Evolutionary conservation across 2,329 filamentous ascomycete genomes (phyloP).

Genomic region (Apiospora kogelbergensis): DNA sequence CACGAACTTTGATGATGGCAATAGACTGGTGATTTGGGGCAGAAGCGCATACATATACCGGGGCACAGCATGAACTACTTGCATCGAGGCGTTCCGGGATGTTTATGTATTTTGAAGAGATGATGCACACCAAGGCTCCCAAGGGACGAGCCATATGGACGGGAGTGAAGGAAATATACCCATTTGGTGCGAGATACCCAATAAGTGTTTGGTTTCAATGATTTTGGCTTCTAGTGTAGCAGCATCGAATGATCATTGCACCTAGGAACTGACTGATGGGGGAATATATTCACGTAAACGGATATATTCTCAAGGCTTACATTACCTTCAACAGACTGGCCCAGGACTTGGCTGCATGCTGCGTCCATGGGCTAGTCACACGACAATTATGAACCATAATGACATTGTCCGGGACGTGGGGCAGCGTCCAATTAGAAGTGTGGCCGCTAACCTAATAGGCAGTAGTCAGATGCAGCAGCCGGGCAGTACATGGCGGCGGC

Average conservation of each 20-base stretch:
- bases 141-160: background rate
- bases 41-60: background rate
- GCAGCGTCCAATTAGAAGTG: background rate
- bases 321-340: no score
- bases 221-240: background rate
- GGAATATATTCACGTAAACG: no score
- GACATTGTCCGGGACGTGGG: background rate
- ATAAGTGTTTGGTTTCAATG: background rate
- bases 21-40: background rate
- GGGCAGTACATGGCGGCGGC: background rate
- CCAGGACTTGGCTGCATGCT: background rate
- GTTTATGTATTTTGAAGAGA: background rate
- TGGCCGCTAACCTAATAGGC: background rate
- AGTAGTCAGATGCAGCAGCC: background rate
- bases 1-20: background rate
- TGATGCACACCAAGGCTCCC: background rate
- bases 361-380: background rate
- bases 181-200: slow-evolving; percentile 4
- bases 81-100: slow-evolving; percentile 4
- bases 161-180: background rate
- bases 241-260: background rate
- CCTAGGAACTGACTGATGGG: no score
- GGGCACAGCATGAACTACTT: background rate
- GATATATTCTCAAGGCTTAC: no score
- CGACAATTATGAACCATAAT: slow-evolving; percentile 8